Evolutionary conservation across 2,329 filamentous ascomycete genomes (phyloP).

Genomic region (Claviceps pazoutovae): DNA sequence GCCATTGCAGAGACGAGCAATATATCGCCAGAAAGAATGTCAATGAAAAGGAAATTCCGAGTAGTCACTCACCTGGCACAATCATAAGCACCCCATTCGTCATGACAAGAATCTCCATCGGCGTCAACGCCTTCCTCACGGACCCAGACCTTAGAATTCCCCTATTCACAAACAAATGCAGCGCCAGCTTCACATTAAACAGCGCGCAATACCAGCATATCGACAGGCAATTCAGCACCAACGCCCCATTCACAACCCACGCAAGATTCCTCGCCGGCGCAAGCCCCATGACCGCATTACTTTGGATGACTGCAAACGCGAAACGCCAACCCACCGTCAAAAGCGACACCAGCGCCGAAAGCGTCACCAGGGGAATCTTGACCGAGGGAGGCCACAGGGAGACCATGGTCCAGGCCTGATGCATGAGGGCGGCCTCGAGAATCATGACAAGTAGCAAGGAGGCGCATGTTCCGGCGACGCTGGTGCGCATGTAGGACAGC

Average conservation of each 20-base stretch:
- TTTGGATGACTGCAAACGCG: conserved; percentile 23
- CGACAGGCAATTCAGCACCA: conserved; percentile 25
- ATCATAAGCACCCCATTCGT: conserved; percentile 44
- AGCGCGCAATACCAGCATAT: conserved; percentile 41
- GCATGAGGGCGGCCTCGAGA: conserved; percentile 31
- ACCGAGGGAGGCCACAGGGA: conserved; percentile 28
- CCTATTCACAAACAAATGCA: conserved; percentile 33
- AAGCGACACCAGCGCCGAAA: conserved; percentile 23
- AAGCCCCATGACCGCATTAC: conserved; percentile 15
- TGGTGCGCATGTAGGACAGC: conserved; percentile 19
- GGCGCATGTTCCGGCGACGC: conserved; percentile 26
- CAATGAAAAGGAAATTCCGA: neutral
- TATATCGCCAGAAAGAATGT: neutral
- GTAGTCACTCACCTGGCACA: conserved; percentile 30
- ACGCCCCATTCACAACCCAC: conserved; percentile 26
- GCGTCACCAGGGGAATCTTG: conserved; percentile 16
- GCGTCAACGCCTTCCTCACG: conserved; percentile 22
- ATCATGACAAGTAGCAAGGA: conserved; percentile 30
- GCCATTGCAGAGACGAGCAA: no score
- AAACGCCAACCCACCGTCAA: conserved; percentile 19
- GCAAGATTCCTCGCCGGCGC: conserved; percentile 12
- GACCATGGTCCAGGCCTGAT: conserved; percentile 40
- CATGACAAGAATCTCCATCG: conserved; percentile 41
- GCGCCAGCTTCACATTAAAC: conserved; percentile 37
- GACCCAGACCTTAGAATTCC: conserved; percentile 26